These are phyloP conservation scores for Jacaranda copaia DNA, from an alignment of 257 asterid genomes.

Conservation along the genomic window DNA sequence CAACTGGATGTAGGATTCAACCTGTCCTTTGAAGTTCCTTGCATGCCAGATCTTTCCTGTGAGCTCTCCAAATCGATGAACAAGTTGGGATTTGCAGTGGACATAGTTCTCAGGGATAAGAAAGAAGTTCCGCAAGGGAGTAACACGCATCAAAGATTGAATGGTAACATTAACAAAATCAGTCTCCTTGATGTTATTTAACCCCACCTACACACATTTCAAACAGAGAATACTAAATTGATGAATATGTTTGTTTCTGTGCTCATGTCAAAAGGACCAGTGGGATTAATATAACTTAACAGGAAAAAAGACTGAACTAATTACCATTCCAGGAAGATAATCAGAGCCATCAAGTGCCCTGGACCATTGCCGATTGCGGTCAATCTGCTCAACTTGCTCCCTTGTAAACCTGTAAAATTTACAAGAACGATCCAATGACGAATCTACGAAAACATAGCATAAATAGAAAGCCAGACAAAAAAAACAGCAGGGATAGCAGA, in stretches of 20 bases:
- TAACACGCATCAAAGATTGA: slow-evolving; percentile 96
- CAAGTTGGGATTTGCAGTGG: slow-evolving; percentile 88
- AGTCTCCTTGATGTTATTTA: slow-evolving; percentile 96
- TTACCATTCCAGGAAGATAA: slow-evolving; percentile 99
- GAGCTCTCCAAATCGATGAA: slow-evolving; percentile 96
- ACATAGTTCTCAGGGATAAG: slow-evolving; percentile 90
- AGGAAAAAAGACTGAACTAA: slow-evolving; percentile 21
- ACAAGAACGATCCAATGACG: slow-evolving; percentile 16
- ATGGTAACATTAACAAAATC: slow-evolving; percentile 96
- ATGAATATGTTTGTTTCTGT: slow-evolving; percentile 1
- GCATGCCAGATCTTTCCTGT: slow-evolving; percentile 97
- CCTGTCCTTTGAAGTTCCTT: slow-evolving; percentile 98
- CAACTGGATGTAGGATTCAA: slow-evolving; percentile 35
- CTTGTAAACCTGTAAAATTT: slow-evolving; percentile 67
- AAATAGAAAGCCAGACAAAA: slow-evolving; percentile 17
- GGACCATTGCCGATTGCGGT: slow-evolving; percentile 89
- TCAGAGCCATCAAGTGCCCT: slow-evolving; percentile 99
- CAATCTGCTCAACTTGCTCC: slow-evolving; percentile 81
- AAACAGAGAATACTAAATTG: slow-evolving; percentile 14
- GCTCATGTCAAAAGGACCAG: not conserved
- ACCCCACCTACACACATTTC: slow-evolving; percentile 74
- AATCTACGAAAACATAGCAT: slow-evolving; percentile 10
- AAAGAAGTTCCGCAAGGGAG: slow-evolving; percentile 97
- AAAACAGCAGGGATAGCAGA: not conserved
- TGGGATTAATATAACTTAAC: slow-evolving; percentile 12